These are phyloP conservation scores for Mortierella sp. DNA, from an alignment of 371 early-diverging fungal genomes.

Conservation along the genomic window DNA sequence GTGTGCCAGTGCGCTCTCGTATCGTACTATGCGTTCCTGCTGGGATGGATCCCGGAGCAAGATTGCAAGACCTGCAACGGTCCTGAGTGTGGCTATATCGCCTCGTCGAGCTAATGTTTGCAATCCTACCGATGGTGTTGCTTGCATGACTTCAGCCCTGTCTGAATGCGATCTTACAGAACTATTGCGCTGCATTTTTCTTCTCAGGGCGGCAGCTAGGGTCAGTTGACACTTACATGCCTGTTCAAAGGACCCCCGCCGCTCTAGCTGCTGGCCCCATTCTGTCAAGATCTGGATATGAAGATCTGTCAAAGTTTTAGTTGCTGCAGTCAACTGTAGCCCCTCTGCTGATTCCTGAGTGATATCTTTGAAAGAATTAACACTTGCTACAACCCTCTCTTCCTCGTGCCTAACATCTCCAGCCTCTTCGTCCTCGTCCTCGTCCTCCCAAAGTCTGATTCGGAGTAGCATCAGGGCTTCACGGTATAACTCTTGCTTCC, in stretches of 20 bases:
- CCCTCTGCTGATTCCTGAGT: background rate
- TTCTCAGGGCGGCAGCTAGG: slow-evolving; percentile 17
- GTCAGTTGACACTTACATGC: slow-evolving; percentile 54
- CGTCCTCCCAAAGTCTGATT: slow-evolving; percentile 40
- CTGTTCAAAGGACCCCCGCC: slow-evolving; percentile 31
- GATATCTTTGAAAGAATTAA: background rate
- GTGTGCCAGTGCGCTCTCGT: slow-evolving; percentile 9
- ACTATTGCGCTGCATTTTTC: background rate
- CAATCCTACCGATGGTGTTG: slow-evolving; percentile 32
- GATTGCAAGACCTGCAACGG: slow-evolving; percentile 46
- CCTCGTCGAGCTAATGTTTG: slow-evolving; percentile 43
- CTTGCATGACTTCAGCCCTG: background rate
- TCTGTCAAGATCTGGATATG: slow-evolving; percentile 42
- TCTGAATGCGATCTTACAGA: background rate
- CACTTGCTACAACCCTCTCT: background rate
- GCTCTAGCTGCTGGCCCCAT: slow-evolving; percentile 45
- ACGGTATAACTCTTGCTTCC: slow-evolving; percentile 25
- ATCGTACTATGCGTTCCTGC: slow-evolving; percentile 20
- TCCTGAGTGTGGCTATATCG: slow-evolving; percentile 40
- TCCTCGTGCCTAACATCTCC: background rate
- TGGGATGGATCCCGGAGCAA: slow-evolving; percentile 35
- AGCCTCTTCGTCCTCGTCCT: slow-evolving; percentile 5
- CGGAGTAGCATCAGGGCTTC: slow-evolving; percentile 52
- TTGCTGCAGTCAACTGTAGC: background rate
- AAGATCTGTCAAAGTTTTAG: slow-evolving; percentile 9